A percentile compares a stretch with the other conserved stretches of the same genome.
These are phyloP conservation scores for Phialophora chinensis DNA, from an alignment of 2,329 filamentous ascomycete genomes.

Conservation along the genomic window DNA sequence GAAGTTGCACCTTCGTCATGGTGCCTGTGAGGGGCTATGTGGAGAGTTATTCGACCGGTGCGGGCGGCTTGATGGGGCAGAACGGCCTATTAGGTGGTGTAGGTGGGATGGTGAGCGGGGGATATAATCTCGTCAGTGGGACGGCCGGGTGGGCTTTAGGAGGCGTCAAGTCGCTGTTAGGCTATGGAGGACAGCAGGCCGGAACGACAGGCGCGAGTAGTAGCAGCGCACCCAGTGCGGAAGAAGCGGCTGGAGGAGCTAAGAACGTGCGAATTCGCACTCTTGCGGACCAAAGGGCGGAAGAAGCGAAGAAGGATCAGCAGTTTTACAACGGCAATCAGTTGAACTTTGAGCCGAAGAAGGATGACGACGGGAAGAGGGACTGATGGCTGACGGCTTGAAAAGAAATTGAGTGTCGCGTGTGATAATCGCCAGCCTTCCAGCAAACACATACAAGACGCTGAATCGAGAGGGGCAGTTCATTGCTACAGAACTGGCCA, in stretches of 20 bases:
- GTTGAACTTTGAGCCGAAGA: slow-evolving; percentile 71
- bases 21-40: slow-evolving; percentile 70
- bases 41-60: slow-evolving; percentile 59
- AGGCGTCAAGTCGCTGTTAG: slow-evolving; percentile 52
- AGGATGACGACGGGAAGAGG: slow-evolving; percentile 60
- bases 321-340: slow-evolving; percentile 93
- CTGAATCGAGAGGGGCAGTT: background rate
- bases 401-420: background rate
- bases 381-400: slow-evolving; percentile 4
- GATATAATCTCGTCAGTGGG: slow-evolving; percentile 52
- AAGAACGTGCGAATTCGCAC: slow-evolving; percentile 55
- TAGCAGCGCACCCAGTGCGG: slow-evolving; percentile 27
- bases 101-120: slow-evolving; percentile 50
- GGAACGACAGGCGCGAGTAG: background rate
- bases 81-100: slow-evolving; percentile 14
- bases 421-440: background rate
- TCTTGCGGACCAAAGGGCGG: slow-evolving; percentile 57
- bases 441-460: background rate
- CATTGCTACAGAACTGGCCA: background rate
- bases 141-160: slow-evolving; percentile 51
- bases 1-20: slow-evolving; percentile 82
- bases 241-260: slow-evolving; percentile 27
- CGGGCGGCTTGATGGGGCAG: slow-evolving; percentile 34
- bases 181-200: slow-evolving; percentile 41
- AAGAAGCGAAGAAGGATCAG: slow-evolving; percentile 56